phyloP scores from a whole-genome alignment of 495 filamentous ascomycete species.

The Lophiotrema nucula region DNA sequence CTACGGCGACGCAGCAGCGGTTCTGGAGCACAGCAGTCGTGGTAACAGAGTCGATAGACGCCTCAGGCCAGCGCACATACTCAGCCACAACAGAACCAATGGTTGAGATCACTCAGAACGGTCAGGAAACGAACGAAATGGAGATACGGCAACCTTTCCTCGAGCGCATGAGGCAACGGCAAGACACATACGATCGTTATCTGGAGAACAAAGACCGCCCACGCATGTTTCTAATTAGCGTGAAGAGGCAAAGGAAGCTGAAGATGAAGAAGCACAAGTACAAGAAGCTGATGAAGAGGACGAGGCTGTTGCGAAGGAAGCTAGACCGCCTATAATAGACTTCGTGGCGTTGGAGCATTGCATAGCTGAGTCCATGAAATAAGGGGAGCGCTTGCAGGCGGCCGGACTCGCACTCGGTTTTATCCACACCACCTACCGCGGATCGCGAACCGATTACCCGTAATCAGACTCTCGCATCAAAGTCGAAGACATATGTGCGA shows the following conservation, averaged over 20 bases:
- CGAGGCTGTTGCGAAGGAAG: constrained; percentile 83
- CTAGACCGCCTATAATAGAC: constrained; percentile 59
- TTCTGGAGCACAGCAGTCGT: constrained; percentile 78
- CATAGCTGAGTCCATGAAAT: constrained; percentile 1
- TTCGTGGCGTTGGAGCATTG: constrained; percentile 10
- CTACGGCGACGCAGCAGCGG: constrained; percentile 44
- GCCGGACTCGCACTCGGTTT: background rate
- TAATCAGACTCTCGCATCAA: background rate
- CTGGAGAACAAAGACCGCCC: constrained; percentile 12
- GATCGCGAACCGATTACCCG: too few species aligned
- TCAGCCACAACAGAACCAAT: constrained; percentile 41
- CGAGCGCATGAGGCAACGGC: constrained; percentile 38
- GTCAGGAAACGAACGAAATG: constrained; percentile 12
- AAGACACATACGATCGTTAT: constrained; percentile 19
- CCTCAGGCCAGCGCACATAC: constrained; percentile 66
- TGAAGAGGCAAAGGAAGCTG: constrained; percentile 79
- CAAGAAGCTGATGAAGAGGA: constrained; percentile 96
- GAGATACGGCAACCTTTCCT: constrained; percentile 41
- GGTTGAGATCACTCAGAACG: constrained; percentile 25
- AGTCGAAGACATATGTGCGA: background rate
- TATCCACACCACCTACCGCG: background rate
- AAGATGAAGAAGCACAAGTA: constrained; percentile 99
- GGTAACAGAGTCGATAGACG: constrained; percentile 71
- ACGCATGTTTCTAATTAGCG: constrained; percentile 61
- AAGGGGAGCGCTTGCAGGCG: constrained; percentile 6